Conservation (phyloP, 192 early-diverging fungal species). For the Coemansia sp. region DNA sequence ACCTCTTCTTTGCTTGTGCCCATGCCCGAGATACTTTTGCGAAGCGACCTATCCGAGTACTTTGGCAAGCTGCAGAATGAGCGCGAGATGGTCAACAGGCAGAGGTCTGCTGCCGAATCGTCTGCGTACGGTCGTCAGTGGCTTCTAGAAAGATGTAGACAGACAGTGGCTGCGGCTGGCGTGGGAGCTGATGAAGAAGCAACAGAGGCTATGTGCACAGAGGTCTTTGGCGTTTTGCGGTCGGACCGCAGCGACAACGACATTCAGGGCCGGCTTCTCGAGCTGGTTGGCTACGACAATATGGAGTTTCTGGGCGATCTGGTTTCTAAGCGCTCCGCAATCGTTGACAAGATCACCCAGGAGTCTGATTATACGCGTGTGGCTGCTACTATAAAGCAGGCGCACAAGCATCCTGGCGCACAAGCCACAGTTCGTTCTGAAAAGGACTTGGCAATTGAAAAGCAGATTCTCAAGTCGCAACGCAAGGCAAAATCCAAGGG, state of each 20-base stretch:
- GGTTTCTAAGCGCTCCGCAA: slow-evolving; percentile 29
- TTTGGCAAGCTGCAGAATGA: slow-evolving; percentile 23
- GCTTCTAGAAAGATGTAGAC: slow-evolving; percentile 30
- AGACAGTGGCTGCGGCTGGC: slow-evolving; percentile 14
- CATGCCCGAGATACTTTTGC: slow-evolving; percentile 39
- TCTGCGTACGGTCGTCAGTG: slow-evolving; percentile 16
- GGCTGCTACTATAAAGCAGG: slow-evolving; percentile 5
- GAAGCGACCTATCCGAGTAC: slow-evolving; percentile 24
- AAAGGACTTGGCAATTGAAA: slow-evolving; percentile 35
- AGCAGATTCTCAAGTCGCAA: slow-evolving; percentile 30
- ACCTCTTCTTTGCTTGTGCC: slow-evolving; percentile 9
- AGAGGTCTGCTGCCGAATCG: background rate
- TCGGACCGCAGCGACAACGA: slow-evolving; percentile 37
- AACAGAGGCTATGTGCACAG: slow-evolving; percentile 32
- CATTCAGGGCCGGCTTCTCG: slow-evolving; percentile 47
- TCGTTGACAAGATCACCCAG: slow-evolving; percentile 25
- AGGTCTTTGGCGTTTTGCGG: slow-evolving; percentile 27
- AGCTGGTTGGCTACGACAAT: slow-evolving; percentile 51
- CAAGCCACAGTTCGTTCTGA: slow-evolving; percentile 31
- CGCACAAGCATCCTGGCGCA: slow-evolving; percentile 20
- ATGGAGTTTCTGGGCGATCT: slow-evolving; percentile 47
- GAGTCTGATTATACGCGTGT: slow-evolving; percentile 36
- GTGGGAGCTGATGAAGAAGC: slow-evolving; percentile 13
- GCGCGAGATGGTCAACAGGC: background rate
- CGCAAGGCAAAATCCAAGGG: slow-evolving; percentile 5